A percentile compares a stretch with the other conserved stretches of the same genome.
phyloP scores from a whole-genome alignment of 73 alveolate genomes.

The Uronychia binucleata region DNA sequence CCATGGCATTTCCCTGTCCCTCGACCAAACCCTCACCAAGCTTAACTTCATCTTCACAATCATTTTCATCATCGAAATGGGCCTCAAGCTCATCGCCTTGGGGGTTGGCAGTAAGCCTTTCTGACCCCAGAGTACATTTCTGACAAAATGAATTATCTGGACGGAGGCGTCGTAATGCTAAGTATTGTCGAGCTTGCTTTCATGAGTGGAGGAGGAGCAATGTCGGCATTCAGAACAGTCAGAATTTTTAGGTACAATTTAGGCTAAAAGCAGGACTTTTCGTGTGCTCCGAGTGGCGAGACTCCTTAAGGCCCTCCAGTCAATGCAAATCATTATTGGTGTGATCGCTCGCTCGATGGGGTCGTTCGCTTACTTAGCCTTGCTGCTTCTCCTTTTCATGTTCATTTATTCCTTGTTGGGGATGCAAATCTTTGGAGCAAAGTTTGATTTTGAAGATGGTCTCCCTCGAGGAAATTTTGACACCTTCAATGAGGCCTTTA shows the following conservation, averaged over 20 bases:
- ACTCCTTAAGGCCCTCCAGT: conserved; percentile 64
- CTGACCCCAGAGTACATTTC: conserved; percentile 61
- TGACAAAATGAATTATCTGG: conserved; percentile 86
- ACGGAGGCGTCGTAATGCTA: conserved; percentile 73
- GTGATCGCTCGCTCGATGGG: conserved; percentile 61
- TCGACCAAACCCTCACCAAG: conserved; percentile 15
- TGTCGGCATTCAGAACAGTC: conserved; percentile 74
- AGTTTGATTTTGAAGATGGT: conserved; percentile 19
- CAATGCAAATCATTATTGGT: conserved; percentile 73
- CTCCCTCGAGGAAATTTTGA: conserved; percentile 62
- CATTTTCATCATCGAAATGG: conserved; percentile 80
- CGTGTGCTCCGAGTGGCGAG: conserved; percentile 86
- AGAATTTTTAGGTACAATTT: too few relatives aligned
- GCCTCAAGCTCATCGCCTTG: conserved; percentile 73
- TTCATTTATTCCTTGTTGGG: conserved; percentile 77
- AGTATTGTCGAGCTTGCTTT: conserved; percentile 68
- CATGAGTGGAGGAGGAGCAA: conserved; percentile 54
- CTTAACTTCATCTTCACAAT: conserved; percentile 77
- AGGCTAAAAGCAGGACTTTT: conserved; percentile 81
- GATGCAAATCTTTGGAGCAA: conserved; percentile 84
- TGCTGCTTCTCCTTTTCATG: conserved; percentile 70
- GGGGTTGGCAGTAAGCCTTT: conserved; percentile 73
- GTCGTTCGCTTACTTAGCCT: conserved; percentile 55
- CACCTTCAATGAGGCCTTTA: conserved; percentile 67
- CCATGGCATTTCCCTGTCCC: conserved; percentile 57